A percentile compares a stretch with the other conserved stretches of the same genome.
These are phyloP conservation scores for Hypomyces perniciosus DNA, from an alignment of 2,329 filamentous ascomycete species.

Conservation along the genomic window DNA sequence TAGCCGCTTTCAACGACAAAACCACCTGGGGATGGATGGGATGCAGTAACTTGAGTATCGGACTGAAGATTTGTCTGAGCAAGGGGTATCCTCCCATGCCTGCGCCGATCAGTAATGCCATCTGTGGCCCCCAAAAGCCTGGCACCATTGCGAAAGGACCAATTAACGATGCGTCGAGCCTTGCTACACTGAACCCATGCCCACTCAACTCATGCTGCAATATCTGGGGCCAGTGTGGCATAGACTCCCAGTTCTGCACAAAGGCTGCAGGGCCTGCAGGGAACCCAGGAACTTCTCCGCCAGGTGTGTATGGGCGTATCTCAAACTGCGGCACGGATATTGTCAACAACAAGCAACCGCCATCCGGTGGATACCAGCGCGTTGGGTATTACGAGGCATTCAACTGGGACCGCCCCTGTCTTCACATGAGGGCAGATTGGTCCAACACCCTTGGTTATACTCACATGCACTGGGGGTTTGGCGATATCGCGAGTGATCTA, in stretches of 20 bases:
- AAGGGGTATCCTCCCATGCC: slow-evolving; percentile 20
- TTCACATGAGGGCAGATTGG: slow-evolving; percentile 11
- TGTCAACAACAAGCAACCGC: slow-evolving; percentile 2
- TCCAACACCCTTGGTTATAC: slow-evolving; percentile 18
- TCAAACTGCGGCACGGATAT: slow-evolving; percentile 23
- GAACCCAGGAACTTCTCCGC: slow-evolving; percentile 5
- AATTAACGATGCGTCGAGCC: slow-evolving; percentile 7
- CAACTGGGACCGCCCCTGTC: slow-evolving; percentile 10
- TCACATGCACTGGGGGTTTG: slow-evolving; percentile 26
- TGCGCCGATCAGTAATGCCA: slow-evolving; percentile 13
- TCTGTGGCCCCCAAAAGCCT: slow-evolving; percentile 19
- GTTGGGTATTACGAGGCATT: slow-evolving; percentile 21
- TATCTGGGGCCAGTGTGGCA: slow-evolving; percentile 37
- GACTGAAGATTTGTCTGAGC: slow-evolving; percentile 18
- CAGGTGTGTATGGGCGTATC: slow-evolving; percentile 6
- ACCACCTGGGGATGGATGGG: slow-evolving; percentile 22
- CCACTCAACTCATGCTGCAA: slow-evolving; percentile 26
- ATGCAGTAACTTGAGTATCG: slow-evolving; percentile 13
- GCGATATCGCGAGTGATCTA: slow-evolving; percentile 18
- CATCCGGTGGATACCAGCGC: slow-evolving; percentile 7
- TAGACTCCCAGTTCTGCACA: slow-evolving; percentile 32
- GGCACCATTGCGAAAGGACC: slow-evolving; percentile 17
- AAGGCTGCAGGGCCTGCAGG: neutral
- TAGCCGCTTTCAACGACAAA: slow-evolving; percentile 22
- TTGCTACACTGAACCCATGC: slow-evolving; percentile 24